Percentiles rank a stretch among this genome's conserved stretches.
Conservation (phyloP, 352 stramenopile species). For the Globisporangium nagaii region DNA sequence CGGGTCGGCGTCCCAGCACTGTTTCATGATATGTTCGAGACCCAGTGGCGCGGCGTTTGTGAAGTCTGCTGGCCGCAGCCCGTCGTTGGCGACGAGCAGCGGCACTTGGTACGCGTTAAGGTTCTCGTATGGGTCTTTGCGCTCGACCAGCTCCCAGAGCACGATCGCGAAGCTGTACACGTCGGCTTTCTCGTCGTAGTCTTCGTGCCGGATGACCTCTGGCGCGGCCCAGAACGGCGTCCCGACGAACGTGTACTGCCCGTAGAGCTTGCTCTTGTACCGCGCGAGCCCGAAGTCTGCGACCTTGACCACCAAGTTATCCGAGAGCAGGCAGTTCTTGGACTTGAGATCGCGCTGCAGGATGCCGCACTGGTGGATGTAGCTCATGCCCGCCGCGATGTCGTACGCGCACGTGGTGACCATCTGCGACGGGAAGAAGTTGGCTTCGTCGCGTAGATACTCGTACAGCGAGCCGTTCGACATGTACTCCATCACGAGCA, state of each 20-base stretch:
- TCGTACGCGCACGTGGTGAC: slow-evolving; percentile 56
- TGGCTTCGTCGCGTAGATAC: slow-evolving; percentile 65
- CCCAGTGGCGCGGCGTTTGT: slow-evolving; percentile 39
- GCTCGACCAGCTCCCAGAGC: slow-evolving; percentile 70
- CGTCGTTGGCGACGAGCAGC: slow-evolving; percentile 63
- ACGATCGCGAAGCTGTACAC: slow-evolving; percentile 77
- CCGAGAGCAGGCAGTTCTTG: slow-evolving; percentile 71
- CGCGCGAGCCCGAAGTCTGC: slow-evolving; percentile 69
- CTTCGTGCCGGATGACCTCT: slow-evolving; percentile 72
- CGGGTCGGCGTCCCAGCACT: slow-evolving; percentile 68
- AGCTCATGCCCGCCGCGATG: slow-evolving; percentile 58
- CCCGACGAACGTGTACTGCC: slow-evolving; percentile 67
- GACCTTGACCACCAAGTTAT: slow-evolving; percentile 75
- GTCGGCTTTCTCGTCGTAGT: slow-evolving; percentile 71
- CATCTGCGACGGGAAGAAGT: slow-evolving; percentile 65
- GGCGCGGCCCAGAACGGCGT: slow-evolving; percentile 76
- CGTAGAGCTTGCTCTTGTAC: slow-evolving; percentile 35
- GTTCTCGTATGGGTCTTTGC: slow-evolving; percentile 62
- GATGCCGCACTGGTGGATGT: slow-evolving; percentile 50
- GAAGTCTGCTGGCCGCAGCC: slow-evolving; percentile 48
- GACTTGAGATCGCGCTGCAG: slow-evolving; percentile 76
- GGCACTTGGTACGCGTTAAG: slow-evolving; percentile 79
- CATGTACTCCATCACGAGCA: slow-evolving; percentile 86
- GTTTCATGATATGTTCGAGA: slow-evolving; percentile 65
- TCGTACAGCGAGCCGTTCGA: slow-evolving; percentile 80